These are phyloP conservation scores for Aristolochia californica DNA, from an alignment of 164 flowering plant species.

Conservation along the genomic window DNA sequence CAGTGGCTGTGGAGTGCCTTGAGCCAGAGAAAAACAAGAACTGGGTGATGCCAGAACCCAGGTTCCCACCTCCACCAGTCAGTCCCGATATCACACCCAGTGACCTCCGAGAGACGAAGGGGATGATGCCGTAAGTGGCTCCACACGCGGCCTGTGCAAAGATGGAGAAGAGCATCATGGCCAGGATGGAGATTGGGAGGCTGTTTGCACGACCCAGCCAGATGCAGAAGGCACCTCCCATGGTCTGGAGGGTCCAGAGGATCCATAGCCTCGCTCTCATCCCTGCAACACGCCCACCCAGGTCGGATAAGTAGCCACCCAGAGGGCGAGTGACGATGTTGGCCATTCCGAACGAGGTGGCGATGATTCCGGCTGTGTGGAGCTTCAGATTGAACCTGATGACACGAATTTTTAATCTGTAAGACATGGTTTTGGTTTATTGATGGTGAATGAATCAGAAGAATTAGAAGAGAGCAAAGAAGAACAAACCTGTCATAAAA, in stretches of 20 bases:
- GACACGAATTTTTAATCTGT: not conserved
- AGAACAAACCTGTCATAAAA: conserved; percentile 41
- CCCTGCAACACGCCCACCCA: conserved; percentile 38
- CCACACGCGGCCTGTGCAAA: conserved; percentile 76
- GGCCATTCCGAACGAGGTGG: conserved; percentile 70
- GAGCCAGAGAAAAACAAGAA: conserved; percentile 51
- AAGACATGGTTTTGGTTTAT: not conserved
- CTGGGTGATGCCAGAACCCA: conserved; percentile 66
- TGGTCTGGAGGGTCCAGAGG: conserved; percentile 61
- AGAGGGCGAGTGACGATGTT: conserved; percentile 60
- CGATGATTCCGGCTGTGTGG: conserved; percentile 63
- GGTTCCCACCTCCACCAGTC: conserved; percentile 67
- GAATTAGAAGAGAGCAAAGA: not conserved
- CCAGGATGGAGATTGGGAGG: conserved; percentile 39
- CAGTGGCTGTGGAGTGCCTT: conserved; percentile 34
- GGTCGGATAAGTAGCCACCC: conserved; percentile 58
- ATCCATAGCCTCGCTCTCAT: conserved; percentile 70
- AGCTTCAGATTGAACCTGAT: conserved; percentile 55
- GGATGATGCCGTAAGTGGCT: conserved; percentile 67
- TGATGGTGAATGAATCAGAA: too few relatives aligned
- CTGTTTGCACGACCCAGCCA: conserved; percentile 50
- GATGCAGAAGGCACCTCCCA: conserved; percentile 63
- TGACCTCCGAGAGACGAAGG: conserved; percentile 63
- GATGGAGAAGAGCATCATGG: conserved; percentile 67
- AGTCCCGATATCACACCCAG: conserved; percentile 65